Conservation (phyloP, 805 yeast species). For the Starmera dryadoides region DNA sequence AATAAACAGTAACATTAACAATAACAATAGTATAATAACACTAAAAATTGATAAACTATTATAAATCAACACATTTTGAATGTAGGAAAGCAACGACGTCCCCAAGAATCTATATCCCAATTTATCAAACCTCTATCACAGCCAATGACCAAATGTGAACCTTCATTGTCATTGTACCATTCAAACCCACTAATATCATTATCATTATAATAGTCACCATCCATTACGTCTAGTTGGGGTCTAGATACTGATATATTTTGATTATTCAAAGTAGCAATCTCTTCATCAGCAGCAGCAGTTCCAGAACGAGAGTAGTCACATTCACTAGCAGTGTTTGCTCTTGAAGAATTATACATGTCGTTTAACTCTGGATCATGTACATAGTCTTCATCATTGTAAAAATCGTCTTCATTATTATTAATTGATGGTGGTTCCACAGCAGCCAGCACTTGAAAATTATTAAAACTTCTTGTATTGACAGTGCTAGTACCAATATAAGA, state of each 20-base stretch:
- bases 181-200: constrained; percentile 57
- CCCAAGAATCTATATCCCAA: constrained; percentile 65
- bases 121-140: constrained; percentile 58
- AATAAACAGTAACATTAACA: not conserved
- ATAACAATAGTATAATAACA: not conserved
- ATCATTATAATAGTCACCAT: constrained; percentile 24
- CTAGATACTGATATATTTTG: not conserved
- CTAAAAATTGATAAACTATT: not conserved
- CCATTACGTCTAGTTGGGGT: constrained; percentile 8
- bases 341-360: constrained; percentile 1
- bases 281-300: constrained; percentile 10
- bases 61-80: constrained; percentile 33
- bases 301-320: constrained; percentile 3
- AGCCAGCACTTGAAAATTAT: constrained; percentile 17
- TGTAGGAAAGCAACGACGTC: constrained; percentile 54
- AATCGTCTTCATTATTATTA: constrained; percentile 15
- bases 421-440: constrained; percentile 1
- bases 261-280: not conserved
- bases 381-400: constrained; percentile 12
- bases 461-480: constrained; percentile 13
- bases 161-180: constrained; percentile 43
- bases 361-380: constrained; percentile 3
- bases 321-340: not conserved
- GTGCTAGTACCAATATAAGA: not conserved
- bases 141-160: constrained; percentile 51